phyloP scores from a whole-genome alignment of 768 basidiomycete genomes.

The Hericium rajendrae region DNA sequence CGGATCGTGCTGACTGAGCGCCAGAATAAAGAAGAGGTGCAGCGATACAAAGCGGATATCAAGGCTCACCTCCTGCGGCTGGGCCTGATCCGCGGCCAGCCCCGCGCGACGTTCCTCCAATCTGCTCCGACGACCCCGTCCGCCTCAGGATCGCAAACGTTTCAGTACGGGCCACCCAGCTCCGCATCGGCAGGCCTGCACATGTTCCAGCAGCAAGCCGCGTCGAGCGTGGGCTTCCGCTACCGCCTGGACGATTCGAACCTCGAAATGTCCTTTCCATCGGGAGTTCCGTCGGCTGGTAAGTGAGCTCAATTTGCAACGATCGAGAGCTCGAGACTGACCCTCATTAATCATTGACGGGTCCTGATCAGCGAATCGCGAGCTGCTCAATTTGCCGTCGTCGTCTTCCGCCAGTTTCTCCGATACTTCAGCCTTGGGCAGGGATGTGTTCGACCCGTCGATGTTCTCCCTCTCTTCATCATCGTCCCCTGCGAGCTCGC shows the following conservation, averaged over 20 bases:
- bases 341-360: slow-evolving; percentile 8
- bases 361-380: background rate
- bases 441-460: background rate
- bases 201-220: background rate
- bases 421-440: background rate
- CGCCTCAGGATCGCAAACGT: background rate
- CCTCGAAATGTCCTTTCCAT: slow-evolving; percentile 8
- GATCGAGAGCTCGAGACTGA: slow-evolving; percentile 6
- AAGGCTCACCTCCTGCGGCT: slow-evolving; percentile 70
- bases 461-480: background rate
- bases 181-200: background rate
- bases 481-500: background rate
- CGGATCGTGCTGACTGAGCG: slow-evolving; percentile 3
- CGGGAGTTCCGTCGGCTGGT: slow-evolving; percentile 5
- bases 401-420: background rate
- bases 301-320: background rate
- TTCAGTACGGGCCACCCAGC: background rate
- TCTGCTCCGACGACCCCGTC: slow-evolving; percentile 20
- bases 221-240: slow-evolving; percentile 6
- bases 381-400: background rate
- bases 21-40: slow-evolving; percentile 76
- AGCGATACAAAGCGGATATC: slow-evolving; percentile 76
- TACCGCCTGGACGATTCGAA: slow-evolving; percentile 7
- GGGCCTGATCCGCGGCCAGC: slow-evolving; percentile 77
- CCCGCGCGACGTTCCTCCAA: slow-evolving; percentile 43